Evolutionary conservation across 208 protist genomes (phyloP), one percentile per base, ranked within the genome.

Genomic region (Trypanosoma theileri): DNA sequence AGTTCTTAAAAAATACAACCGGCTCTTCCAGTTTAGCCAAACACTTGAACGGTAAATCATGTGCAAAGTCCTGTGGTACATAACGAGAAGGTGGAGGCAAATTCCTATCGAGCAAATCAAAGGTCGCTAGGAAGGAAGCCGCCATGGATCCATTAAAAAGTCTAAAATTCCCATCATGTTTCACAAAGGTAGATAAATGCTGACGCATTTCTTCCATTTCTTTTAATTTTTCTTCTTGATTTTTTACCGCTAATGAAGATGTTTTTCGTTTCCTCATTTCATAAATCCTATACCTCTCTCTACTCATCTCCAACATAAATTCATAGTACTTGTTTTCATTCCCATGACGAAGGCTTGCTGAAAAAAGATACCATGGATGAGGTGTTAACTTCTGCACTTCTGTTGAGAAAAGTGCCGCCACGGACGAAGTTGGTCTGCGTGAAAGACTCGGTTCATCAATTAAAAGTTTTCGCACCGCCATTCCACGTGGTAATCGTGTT

Each of bases 131-230:
- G 45, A 93, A 92, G 8, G 84, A 89, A 14, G 88, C 83, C 24
- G 94, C 88, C 12, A 96, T 64, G 3, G 91, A 93, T 21, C 86
- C 91, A 61, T 93, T 96, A 64, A 86, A 93, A 42, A 96, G 81
- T 52, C 75, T 70, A 65, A 91, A 94, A 19, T 35, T 12, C 14
- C 58, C 57, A 17, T 70, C 66, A 12, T 65, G 61, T 45, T 77
- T 41, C 3, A 85, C 82, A 54, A 77, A 76, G 11, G 75, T 72
- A 17, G 71, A 66, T 21, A 96, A 50, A 69, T 92, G 80, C 54
- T 88, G 50, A 41, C 80, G 77, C 82, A 91, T 88, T 1, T 85
- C 77, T 17, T 94, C 84, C 86, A 94, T 90, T 19, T 91, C 80
- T 14, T 65, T 68, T 66, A 96, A 73, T 42, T 68, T 57, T 52